Conservation (phyloP, 2,329 filamentous ascomycete species). For the Pezicula carpinea region DNA sequence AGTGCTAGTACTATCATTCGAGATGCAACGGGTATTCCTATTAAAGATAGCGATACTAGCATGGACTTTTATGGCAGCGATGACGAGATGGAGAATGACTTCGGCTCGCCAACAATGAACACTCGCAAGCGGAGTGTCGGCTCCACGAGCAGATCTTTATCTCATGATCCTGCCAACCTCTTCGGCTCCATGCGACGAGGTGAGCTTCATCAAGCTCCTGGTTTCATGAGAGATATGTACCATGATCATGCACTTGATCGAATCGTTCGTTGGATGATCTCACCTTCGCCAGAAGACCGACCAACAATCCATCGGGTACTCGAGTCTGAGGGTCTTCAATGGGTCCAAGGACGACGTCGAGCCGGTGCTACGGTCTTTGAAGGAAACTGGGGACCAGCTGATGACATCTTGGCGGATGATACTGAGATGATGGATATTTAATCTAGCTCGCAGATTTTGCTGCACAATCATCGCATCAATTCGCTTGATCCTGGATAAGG, state of each 20-base stretch:
- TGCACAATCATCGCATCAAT: slow-evolving; percentile 11
- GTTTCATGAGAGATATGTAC: slow-evolving; percentile 79
- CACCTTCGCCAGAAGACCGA: slow-evolving; percentile 65
- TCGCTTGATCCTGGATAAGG: slow-evolving; percentile 27
- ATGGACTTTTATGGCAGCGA: slow-evolving; percentile 32
- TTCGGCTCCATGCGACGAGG: slow-evolving; percentile 38
- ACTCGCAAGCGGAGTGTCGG: slow-evolving; percentile 24
- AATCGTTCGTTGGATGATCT: slow-evolving; percentile 85
- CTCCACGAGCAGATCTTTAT: slow-evolving; percentile 24
- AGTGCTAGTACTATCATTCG: slow-evolving; percentile 65
- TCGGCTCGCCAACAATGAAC: slow-evolving; percentile 31
- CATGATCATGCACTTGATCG: slow-evolving; percentile 75
- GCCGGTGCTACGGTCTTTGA: slow-evolving; percentile 94
- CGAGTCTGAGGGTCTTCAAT: slow-evolving; percentile 67
- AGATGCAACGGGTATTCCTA: slow-evolving; percentile 68
- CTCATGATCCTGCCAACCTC: slow-evolving; percentile 29
- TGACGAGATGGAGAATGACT: slow-evolving; percentile 32
- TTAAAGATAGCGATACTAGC: slow-evolving; percentile 33
- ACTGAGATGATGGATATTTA: slow-evolving; percentile 33
- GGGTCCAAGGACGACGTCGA: slow-evolving; percentile 72
- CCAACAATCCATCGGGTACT: slow-evolving; percentile 74
- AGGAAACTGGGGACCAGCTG: slow-evolving; percentile 88
- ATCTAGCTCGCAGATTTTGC: slow-evolving; percentile 13
- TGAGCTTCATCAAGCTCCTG: slow-evolving; percentile 66
- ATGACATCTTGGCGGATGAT: slow-evolving; percentile 36